A percentile compares a stretch with the other conserved stretches of the same genome.
Evolutionary conservation across 345 rosid genomes (phyloP).

Genomic region (Boechera stricta): DNA sequence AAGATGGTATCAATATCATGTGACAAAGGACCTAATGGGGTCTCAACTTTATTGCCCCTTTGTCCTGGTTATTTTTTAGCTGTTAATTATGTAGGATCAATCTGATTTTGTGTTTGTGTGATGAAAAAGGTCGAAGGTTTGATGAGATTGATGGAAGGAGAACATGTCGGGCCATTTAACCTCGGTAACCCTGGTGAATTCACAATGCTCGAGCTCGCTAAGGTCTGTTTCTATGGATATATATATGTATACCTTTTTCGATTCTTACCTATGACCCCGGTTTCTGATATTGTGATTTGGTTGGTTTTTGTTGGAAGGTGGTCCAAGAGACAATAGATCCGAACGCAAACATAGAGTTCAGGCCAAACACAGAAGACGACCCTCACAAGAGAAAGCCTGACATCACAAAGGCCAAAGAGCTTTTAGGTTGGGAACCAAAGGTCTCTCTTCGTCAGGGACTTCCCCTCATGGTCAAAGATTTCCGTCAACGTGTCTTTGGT

Average conservation of each 20-base stretch:
- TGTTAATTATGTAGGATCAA: background rate
- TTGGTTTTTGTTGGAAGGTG: conserved; percentile 51
- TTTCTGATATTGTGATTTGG: conserved; percentile 16
- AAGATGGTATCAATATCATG: conserved; percentile 33
- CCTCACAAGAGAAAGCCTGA: conserved; percentile 90
- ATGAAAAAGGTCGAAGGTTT: conserved; percentile 82
- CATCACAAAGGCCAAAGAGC: conserved; percentile 80
- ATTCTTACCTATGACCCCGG: background rate
- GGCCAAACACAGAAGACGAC: conserved; percentile 88
- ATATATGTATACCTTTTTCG: background rate
- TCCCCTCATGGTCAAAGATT: conserved; percentile 79
- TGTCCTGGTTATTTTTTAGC: conserved; percentile 10
- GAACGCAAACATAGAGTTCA: conserved; percentile 80
- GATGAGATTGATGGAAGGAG: conserved; percentile 95
- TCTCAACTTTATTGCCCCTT: conserved; percentile 26
- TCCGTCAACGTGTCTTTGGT: conserved; percentile 76
- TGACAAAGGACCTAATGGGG: conserved; percentile 38
- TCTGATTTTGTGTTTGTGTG: conserved; percentile 24
- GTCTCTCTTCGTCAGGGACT: conserved; percentile 79
- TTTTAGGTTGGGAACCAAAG: conserved; percentile 77
- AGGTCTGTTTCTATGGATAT: conserved; percentile 50
- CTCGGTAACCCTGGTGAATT: conserved; percentile 99
- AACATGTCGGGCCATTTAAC: conserved; percentile 96
- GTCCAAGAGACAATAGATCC: conserved; percentile 82
- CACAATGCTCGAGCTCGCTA: conserved; percentile 98